Evolutionary conservation across 345 rosid genomes (phyloP), one percentile per base, ranked within the genome.

Genomic region (Salix udensis): DNA sequence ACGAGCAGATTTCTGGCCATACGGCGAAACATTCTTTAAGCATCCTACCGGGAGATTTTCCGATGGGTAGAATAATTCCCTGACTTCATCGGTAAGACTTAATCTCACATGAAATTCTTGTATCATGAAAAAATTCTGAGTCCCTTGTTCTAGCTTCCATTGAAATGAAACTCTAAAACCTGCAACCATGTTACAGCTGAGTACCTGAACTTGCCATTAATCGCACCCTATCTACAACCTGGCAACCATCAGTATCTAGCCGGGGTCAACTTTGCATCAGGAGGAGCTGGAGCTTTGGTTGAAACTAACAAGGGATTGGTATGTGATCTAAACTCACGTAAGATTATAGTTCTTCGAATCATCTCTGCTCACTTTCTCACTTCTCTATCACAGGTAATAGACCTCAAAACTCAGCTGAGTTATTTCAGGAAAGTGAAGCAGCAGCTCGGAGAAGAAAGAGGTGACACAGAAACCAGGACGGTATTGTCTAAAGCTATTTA

Each of bases 261-360:
- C 28, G 93, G 90, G 34, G 82, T 79, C 4, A 89, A 80, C 72
- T 88, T 88, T 36, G 90, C 88, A 34, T 85, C 94, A 0, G 88
- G 62, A 0, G 89, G 86, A 28, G 94, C 87, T 48, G 89, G 89
- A 19, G 87, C 85, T 77, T 78, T 91, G 31, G 76, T 66, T 30
- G 80, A 74, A 78, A 85, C 88, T 6, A 23, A 73, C 67, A 81
- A 19, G 31, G 92, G 88, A 75, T 66, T 70, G 66, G 90, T 83
- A 79, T 19, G 85, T 28, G 7, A 30, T 26, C 46, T 42, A 2
- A 42, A 42, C 11, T 42, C 13, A 42, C 46, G 46, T 42, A 42
- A 42, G 46, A 42, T 42, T 42, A 42, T 10, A 42, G 46, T 11
- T 42, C 46, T 42, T 42, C 46, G 13, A 42, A 42, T 42, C 31